Evolutionary conservation across 2,329 filamentous ascomycete genomes (phyloP), one percentile per base, ranked within the genome.

Genomic region (Aureobasidium lini): DNA sequence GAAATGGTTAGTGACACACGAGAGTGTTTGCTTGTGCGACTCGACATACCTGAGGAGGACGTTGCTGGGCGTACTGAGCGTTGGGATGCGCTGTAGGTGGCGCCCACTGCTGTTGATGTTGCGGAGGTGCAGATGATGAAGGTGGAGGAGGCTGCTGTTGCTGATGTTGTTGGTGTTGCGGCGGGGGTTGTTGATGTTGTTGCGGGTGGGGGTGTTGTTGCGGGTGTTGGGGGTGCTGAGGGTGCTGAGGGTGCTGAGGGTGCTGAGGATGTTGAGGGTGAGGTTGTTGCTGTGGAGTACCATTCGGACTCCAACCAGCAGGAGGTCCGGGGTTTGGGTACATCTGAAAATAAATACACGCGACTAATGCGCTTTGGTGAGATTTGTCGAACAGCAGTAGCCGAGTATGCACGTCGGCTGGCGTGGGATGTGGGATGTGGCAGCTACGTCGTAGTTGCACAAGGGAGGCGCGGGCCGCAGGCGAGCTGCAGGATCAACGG

Each of bases 31-130:
- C 42, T 47, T 28, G 44, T 57, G 50, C 28, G n/a, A 47, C 36
- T 42, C 29, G 31, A 54, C 58, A 40, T 44, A 71, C 69, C 62
- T 70, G 69, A 47, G 67, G 63, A 11, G 40, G 52, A 44, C 64
- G 67, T 46, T 68, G 64, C 31, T 67, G 68, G 56, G 66, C 61
- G 60, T 70, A 70, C 62, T 69, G 68, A 54, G 67, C 68, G 59
- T 71, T 71, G 16, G 66, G 65, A 36, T 68, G 69, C 58, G 67
- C 67, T 40, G 67, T 66, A 48, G 67, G 67, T 65, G 65, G 68
- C 57, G 60, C 63, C 53, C 62, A 56, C 18, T 60, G 56, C 40
- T 60, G 54, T 31, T 40, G 54, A 36, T 50, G 47, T 15, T 46
- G 52, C 29, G 57, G 60, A 28, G 47, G 23, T n/a, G 46, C 34